These are phyloP conservation scores for Ballota nigra DNA, from an alignment of 257 asterid species.

Conservation along the genomic window DNA sequence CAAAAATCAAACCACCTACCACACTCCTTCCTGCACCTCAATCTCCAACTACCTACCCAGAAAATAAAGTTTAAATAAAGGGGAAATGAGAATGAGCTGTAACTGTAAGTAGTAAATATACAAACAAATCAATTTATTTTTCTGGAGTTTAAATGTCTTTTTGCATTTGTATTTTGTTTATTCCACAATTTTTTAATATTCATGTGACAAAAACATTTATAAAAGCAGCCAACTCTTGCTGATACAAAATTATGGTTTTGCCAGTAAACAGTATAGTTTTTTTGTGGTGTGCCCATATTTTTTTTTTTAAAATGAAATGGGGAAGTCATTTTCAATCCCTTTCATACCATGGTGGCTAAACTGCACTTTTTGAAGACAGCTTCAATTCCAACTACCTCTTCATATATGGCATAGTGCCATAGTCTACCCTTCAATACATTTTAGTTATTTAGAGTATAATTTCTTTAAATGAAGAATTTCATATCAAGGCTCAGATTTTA, in stretches of 20 bases:
- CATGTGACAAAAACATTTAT: background rate
- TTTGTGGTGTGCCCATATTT: constrained; percentile 7
- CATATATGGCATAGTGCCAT: background rate
- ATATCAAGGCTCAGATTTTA: too few relatives aligned
- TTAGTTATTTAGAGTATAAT: background rate
- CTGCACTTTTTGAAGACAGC: constrained; percentile 41
- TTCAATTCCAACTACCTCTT: constrained; percentile 24
- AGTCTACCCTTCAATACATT: constrained; percentile 8
- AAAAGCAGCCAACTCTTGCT: background rate
- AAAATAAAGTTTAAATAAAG: background rate
- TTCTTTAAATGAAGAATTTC: too few relatives aligned
- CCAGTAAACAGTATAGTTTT: constrained; percentile 5
- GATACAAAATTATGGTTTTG: constrained; percentile 1
- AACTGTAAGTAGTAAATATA: background rate
- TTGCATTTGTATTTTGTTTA: background rate
- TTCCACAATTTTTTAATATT: background rate
- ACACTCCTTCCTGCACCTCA: background rate
- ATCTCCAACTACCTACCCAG: constrained; percentile 24
- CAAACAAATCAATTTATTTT: background rate
- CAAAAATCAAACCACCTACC: constrained; percentile 25
- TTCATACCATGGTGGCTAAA: constrained; percentile 29
- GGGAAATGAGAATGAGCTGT: background rate
- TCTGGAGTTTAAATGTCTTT: background rate
- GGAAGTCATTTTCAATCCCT: constrained; percentile 34
- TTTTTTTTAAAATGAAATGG: background rate